Percentiles rank a stretch among this genome's conserved stretches.
These are phyloP conservation scores for Euphrasia arctica DNA, from an alignment of 305 asterid genomes.

Conservation along the genomic window DNA sequence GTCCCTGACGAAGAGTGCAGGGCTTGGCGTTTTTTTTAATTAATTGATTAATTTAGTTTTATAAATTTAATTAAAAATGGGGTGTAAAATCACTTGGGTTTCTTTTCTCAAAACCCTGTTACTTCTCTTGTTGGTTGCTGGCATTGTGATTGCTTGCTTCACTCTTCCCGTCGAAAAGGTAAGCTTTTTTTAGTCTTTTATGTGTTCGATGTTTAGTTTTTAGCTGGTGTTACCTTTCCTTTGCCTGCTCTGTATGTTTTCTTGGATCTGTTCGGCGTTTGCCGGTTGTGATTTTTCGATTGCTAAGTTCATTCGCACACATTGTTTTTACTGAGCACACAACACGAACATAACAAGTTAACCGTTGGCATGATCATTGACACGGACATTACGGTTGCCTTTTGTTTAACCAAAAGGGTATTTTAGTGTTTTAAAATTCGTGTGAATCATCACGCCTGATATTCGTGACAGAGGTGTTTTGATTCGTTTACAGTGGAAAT, in stretches of 20 bases:
- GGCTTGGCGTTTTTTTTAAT: slow-evolving; percentile 35
- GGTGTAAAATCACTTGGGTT: slow-evolving; percentile 49
- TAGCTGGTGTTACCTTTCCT: not conserved
- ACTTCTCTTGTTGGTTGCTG: slow-evolving; percentile 55
- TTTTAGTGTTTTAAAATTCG: no score
- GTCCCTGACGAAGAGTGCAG: slow-evolving; percentile 34
- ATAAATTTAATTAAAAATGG: slow-evolving; percentile 32
- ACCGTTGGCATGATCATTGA: no score
- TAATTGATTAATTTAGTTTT: not conserved
- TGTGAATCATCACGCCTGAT: no score
- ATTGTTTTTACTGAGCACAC: not conserved
- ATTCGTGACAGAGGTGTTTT: not conserved
- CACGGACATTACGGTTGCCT: no score
- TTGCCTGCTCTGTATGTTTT: not conserved
- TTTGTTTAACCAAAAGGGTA: no score
- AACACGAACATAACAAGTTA: no score
- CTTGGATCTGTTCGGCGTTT: slow-evolving; percentile 15
- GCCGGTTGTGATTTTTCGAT: not conserved
- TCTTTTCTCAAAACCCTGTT: slow-evolving; percentile 44
- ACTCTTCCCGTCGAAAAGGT: slow-evolving; percentile 93
- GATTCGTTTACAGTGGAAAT: slow-evolving; percentile 9
- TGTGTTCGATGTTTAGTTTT: not conserved
- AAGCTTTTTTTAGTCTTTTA: no score
- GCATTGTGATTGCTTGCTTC: slow-evolving; percentile 68
- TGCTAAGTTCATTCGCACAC: no score